Evolutionary conservation across 176 grass and related monocot species (phyloP), one percentile per base, ranked within the genome.

Genomic region (Triticum turgidum): DNA sequence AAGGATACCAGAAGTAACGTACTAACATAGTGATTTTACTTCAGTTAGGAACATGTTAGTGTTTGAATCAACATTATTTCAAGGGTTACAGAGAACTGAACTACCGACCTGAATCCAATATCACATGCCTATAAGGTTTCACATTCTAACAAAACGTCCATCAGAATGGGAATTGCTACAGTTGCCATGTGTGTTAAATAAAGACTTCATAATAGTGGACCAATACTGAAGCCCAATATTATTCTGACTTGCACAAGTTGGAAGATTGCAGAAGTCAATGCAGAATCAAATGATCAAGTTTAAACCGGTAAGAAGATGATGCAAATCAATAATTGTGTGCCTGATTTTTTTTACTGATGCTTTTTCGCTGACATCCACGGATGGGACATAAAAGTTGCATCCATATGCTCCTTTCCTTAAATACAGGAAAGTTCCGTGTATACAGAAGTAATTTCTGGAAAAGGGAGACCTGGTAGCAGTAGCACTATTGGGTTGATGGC

Each of bases 401-500:
- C 37, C 68, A 39, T 35, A 37, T 51, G 41, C 72, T 54, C 73
- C 73, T 76, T 52, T 7, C 73, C 69, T 42, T 22, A 42, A 12
- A 72, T 72, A 42, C 69, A 22, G 9, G 7, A 76, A 30, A 76
- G 14, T 25, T 51, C 6, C 17, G 44, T 49, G 41, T 75, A 76
- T 3, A 45, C 25, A 18, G 25, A 54, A 76, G 45, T 18, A 76
- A 20, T 33, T 76, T 33, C 25, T 54, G 14, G 45, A 52, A 76
- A 76, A 25, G 8, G 45, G 45, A 54, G 45, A 56, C 61, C 85
- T 37, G 77, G 87, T 79, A 91, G 88, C 37, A 91, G 76, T 22
- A 89, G 89, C 22, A 29, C n/a, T 64, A 27, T 83, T 27, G 80
- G 83, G 49, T 89, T 80, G 63, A 77, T 90, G 86, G 86, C 82